Evolutionary conservation across 768 basidiomycete species (phyloP).

Genomic region (Phanerochaete sordida): DNA sequence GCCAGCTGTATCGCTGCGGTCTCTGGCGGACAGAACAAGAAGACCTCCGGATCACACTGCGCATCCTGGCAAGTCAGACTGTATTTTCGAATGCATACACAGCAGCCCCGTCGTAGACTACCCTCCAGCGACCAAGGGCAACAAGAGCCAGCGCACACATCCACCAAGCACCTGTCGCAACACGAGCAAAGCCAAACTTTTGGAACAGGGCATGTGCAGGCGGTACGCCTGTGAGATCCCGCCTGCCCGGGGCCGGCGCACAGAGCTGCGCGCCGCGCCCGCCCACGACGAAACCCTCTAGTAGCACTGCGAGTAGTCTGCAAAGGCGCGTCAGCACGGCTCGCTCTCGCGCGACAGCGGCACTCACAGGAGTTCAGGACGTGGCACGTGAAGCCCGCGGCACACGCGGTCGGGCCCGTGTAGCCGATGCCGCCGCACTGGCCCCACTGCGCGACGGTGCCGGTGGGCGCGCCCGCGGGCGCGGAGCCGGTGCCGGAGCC

Average conservation of each 20-base stretch:
- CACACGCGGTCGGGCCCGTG: conserved; percentile 11
- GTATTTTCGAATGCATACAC: no score
- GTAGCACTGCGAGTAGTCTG: conserved; percentile 15
- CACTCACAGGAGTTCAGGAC: conserved; percentile 8
- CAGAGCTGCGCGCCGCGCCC: background rate
- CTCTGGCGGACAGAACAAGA: no score
- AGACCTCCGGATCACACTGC: no score
- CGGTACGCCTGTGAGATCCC: background rate
- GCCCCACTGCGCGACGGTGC: conserved; percentile 14
- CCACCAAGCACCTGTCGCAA: background rate
- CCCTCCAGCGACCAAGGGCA: background rate
- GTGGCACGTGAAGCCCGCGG: conserved; percentile 10
- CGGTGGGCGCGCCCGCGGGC: background rate
- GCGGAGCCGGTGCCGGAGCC: background rate
- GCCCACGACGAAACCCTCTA: background rate
- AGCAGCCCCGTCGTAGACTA: background rate
- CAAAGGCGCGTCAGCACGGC: background rate
- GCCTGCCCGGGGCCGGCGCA: background rate
- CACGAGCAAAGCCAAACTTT: background rate
- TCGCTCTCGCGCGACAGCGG: background rate
- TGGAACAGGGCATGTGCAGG: background rate
- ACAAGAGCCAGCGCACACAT: background rate
- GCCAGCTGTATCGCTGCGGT: no score
- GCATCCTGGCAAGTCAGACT: no score
- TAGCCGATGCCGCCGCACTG: conserved; percentile 22